Base-by-base conservation (phyloP, 441 rosid species). In the Adansonia madagascariensis region DNA sequence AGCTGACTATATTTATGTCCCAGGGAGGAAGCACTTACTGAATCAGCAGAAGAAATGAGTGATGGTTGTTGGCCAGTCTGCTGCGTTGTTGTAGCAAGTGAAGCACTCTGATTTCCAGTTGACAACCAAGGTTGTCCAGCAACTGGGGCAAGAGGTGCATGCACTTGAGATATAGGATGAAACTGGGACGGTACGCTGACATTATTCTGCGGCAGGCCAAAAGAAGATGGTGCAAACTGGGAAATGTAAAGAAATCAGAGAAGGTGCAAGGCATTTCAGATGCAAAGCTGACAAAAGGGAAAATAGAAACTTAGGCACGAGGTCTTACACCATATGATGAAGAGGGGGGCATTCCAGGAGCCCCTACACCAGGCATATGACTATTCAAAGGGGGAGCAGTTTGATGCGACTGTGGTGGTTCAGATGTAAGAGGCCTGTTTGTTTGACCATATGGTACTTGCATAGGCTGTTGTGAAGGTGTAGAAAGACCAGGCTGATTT, bases 141-240 rank as follows among this genome's bases (percentile, higher is more conserved):
- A 41, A 78, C 85, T 41, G 92, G 84, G 44, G 75, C 79, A 46
- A 65, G 68, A 14, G 85, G 82, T 63, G 85, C 86, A 76, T 86
- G 94, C 83, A 89, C 80, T 88, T 91, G 98, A 73, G 92, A 69
- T 66, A 82, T 71, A 53, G 91, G 87, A 79, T 88, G 94, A 81
- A 80, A 87, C 76, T 89, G 87, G 73, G 94, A 71, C 15, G 89
- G 77, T 56, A 83, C 77, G 73, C 64, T 74, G 14, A 78, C 84
- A 85, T 71, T 86, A 76, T 77, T 82, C 78, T 89, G 99, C 66
- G 87, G 91, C 77, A 87, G 95, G 70, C 89, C 91, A 82, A 83
- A 91, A 53, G 93, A 80, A 74, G 97, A 74, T 59, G 88, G 88
- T 17, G 72, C 85, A 85, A 82, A 91, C 99, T 92, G 83, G 52